Evolutionary conservation across 768 basidiomycete genomes (phyloP).

Genomic region (Leccinum obscurum): DNA sequence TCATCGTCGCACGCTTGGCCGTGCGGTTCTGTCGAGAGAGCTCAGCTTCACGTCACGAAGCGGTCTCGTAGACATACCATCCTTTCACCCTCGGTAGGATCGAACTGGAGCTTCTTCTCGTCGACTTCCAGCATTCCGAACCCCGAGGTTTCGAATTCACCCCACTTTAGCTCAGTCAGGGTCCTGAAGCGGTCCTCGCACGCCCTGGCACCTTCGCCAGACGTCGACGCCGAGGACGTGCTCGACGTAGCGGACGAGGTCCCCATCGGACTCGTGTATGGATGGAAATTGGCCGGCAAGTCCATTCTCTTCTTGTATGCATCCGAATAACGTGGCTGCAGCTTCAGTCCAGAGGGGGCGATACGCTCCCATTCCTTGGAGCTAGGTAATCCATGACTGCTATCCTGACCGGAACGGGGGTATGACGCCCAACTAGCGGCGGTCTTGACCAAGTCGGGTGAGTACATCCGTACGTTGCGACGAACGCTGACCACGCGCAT

Average conservation of each 20-base stretch:
- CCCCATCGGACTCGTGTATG: slow-evolving; percentile 36
- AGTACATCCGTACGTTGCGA: slow-evolving; percentile 85
- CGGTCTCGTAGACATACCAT: slow-evolving; percentile 39
- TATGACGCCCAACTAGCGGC: slow-evolving; percentile 49
- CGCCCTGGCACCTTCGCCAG: slow-evolving; percentile 39
- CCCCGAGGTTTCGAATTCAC: slow-evolving; percentile 83
- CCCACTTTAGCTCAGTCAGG: slow-evolving; percentile 88
- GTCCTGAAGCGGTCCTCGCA: slow-evolving; percentile 75
- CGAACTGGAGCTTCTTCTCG: slow-evolving; percentile 85
- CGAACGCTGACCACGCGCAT: slow-evolving; percentile 76
- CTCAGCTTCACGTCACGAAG: slow-evolving; percentile 11
- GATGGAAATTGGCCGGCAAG: slow-evolving; percentile 59
- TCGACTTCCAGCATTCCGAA: slow-evolving; percentile 56
- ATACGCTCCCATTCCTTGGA: slow-evolving; percentile 82
- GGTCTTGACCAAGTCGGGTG: slow-evolving; percentile 77
- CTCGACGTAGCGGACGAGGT: slow-evolving; percentile 46
- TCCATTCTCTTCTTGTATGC: slow-evolving; percentile 76
- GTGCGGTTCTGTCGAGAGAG: slow-evolving; percentile 49
- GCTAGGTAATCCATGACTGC: slow-evolving; percentile 41
- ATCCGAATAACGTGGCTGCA: slow-evolving; percentile 71
- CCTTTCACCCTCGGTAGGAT: slow-evolving; percentile 86
- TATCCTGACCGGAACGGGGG: slow-evolving; percentile 26
- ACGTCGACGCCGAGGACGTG: slow-evolving; percentile 38
- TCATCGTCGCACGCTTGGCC: slow-evolving; percentile 79
- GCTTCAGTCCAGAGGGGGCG: slow-evolving; percentile 57